Evolutionary conservation across 768 basidiomycete species (phyloP), one percentile per base, ranked within the genome.

Genomic region (Pleurotus sapidus): DNA sequence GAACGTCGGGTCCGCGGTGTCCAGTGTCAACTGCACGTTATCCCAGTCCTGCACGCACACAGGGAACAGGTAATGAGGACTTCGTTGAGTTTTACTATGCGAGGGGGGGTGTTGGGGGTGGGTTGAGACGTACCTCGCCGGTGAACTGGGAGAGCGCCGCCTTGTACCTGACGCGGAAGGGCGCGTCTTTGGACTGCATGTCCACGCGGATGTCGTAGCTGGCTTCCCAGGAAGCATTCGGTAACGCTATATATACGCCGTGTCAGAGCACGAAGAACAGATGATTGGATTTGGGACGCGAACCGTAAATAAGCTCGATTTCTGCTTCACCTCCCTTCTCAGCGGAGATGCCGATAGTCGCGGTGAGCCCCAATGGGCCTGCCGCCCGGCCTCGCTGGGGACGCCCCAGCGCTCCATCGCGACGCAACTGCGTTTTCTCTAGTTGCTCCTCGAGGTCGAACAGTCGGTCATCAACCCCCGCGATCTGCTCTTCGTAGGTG

Each of bases 131-230:
- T 54, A 73, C 76, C 66, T 79, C 78, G 34, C 77, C 77, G 7
- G 77, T 79, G 46, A 59, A 68, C 55, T 79, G 79, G 0, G 62
- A 68, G 47, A 79, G 74, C 2, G 65, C 64, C 0, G 71, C 77
- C 59, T 77, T 78, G 63, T 79, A 79, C 3, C 70, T 67, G 24
- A 79, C 49, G 3, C 59, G 67, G 0, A 80, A 64, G 1, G 75
- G 73, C 14, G 66, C 68, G 20, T 75, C 72, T 55, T 74, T 70
- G 2, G 66, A 60, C 14, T 75, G 65, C 72, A 77, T 73, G 57
- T 77, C 66, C 2, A 77, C 77, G 5, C 75, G 70, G 9, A 79
- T 71, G 56, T 79, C 78, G 46, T 78, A 79, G 3, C 62, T 63
- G 0, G 76, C 73, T 23, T 56, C 63, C 76, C 77, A 79, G 11